Percentiles rank a stretch among this genome's conserved stretches.
Evolutionary conservation across 1,139 yeast species (phyloP).

Genomic region (Yamadazyma atmosphaerica): DNA sequence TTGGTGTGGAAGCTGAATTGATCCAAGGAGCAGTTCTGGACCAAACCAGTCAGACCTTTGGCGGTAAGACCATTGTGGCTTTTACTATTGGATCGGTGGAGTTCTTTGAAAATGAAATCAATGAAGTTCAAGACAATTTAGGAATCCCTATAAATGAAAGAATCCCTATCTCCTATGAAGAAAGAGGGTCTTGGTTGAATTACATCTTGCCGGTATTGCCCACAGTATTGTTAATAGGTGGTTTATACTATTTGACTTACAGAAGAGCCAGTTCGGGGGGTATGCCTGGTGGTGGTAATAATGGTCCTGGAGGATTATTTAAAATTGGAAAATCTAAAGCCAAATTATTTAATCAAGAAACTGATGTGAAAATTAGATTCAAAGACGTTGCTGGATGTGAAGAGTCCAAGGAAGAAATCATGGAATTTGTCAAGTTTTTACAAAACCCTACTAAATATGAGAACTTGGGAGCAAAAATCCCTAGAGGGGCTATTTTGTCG

Average conservation of each 20-base stretch:
- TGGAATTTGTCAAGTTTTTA: conserved; percentile 80
- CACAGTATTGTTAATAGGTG: conserved; percentile 67
- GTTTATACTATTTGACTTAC: conserved; percentile 67
- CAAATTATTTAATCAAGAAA: conserved; percentile 67
- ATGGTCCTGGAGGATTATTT: conserved; percentile 61
- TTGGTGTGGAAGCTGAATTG: conserved; percentile 72
- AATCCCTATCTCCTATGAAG: conserved; percentile 64
- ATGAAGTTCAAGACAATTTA: conserved; percentile 59
- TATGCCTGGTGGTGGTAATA: conserved; percentile 41
- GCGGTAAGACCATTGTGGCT: conserved; percentile 47
- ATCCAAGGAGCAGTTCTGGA: conserved; percentile 57
- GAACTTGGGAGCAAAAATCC: conserved; percentile 77
- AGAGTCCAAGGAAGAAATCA: conserved; percentile 80
- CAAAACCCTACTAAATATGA: conserved; percentile 75
- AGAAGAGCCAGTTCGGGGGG: conserved; percentile 51
- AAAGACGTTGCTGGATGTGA: conserved; percentile 84
- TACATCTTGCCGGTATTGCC: conserved; percentile 65
- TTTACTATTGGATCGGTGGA: conserved; percentile 77
- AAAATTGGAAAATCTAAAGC: conserved; percentile 70
- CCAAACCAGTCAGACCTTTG: conserved; percentile 36
- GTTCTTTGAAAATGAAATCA: conserved; percentile 68
- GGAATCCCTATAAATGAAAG: conserved; percentile 60
- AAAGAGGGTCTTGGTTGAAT: conserved; percentile 57
- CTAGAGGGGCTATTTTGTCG: conserved; percentile 78
- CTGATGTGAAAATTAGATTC: conserved; percentile 69